phyloP scores from a whole-genome alignment of 495 filamentous ascomycete species.

The Umbilicaria muhlenbergii region DNA sequence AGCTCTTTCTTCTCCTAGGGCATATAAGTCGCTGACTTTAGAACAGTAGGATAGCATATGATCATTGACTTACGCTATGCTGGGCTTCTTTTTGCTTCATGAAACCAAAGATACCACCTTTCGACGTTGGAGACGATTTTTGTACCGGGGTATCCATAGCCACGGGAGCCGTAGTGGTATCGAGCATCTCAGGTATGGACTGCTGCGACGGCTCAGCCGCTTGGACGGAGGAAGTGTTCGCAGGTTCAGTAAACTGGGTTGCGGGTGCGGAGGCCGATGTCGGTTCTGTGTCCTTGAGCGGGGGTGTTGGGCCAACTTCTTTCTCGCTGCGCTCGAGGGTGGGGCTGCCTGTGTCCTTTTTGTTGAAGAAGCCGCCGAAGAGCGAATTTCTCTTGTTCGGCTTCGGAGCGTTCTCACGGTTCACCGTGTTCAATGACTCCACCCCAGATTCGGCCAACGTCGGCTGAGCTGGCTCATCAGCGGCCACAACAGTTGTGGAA shows the following conservation, averaged over 20 bases:
- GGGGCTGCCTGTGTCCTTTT: slow-evolving; percentile 36
- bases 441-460: slow-evolving; percentile 2
- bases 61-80: background rate
- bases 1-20: slow-evolving; percentile 18
- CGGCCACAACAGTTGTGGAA: background rate
- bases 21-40: background rate
- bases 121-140: slow-evolving; percentile 1
- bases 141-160: background rate
- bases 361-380: slow-evolving; percentile 34
- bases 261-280: slow-evolving; percentile 29
- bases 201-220: slow-evolving; percentile 17
- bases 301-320: slow-evolving; percentile 29
- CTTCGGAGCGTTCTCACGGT: slow-evolving; percentile 11
- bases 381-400: slow-evolving; percentile 34
- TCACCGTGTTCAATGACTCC: background rate
- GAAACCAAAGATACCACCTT: slow-evolving; percentile 2
- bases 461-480: background rate
- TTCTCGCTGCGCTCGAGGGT: slow-evolving; percentile 35
- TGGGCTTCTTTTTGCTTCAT: slow-evolving; percentile 4
- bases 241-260: slow-evolving; percentile 36
- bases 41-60: background rate
- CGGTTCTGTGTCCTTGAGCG: slow-evolving; percentile 23
- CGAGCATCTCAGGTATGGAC: slow-evolving; percentile 11
- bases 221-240: slow-evolving; percentile 26
- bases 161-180: slow-evolving; percentile 21